Base-by-base conservation (phyloP, 148 eudicot species). In the Talinum fruticosum region DNA sequence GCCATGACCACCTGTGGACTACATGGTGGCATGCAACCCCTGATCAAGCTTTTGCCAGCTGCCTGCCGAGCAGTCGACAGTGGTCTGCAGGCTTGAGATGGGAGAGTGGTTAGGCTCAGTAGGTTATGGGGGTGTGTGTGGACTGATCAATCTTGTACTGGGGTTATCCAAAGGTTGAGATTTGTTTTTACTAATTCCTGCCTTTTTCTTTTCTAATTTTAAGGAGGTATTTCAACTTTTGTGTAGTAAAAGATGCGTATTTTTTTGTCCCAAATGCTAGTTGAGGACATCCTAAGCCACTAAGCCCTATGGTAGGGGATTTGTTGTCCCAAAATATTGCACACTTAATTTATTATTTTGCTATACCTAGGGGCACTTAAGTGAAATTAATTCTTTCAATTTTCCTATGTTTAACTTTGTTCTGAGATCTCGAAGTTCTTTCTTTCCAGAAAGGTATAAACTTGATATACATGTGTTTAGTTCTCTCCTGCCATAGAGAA, bases 391-490 rank as follows among this genome's bases (percentile, higher is more conserved):
- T 24, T 57, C 64, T 57, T 57, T n/a, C 6, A 57, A n/a, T 57
- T 28, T 28, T 5, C 26, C 64, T 21, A 23, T 57, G n/a, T 26
- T 57, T 21, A 23, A 23, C 64, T 57, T 57, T 57, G n/a, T 28
- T n/a, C 8, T 5, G 66, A 74, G 36, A 29, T 47, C 44, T 35
- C 32, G 71, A 47, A 73, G 30, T 80, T 54, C 7, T 29, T 80
- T 54, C 7, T 29, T 74, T 24, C 15, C 19, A 26, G 19, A 64
- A 24, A 8, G 28, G 37, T 41, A 15, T 61, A 72, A 54, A 47
- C 32, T n/a, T 36, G n/a, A n/a, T 36, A 1, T 5, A 32, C 28
- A n/a, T 28, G 66, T 69, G 64, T 71, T 30, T 70, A 37, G 0
- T 5, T 30, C 23, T 41, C 45, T n/a, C 51, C n/a, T 70, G 54